Percentiles rank a stretch among this genome's conserved stretches.
phyloP scores from a whole-genome alignment of 768 basidiomycete species.

The Boletus reticulatus region DNA sequence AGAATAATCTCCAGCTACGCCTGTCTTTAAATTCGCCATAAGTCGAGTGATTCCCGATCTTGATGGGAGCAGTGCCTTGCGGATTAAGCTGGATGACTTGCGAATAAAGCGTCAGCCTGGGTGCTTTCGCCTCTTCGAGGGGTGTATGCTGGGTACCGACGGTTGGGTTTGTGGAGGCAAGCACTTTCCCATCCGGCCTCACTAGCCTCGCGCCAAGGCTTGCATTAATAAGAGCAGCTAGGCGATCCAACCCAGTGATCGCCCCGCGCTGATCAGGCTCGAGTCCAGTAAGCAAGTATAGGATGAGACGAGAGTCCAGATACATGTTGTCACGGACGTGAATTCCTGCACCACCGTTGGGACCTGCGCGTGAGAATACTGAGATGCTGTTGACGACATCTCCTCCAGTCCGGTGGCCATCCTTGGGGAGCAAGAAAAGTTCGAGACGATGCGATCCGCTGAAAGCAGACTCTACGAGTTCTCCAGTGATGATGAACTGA shows the following conservation, averaged over 20 bases:
- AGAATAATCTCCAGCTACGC: neutral
- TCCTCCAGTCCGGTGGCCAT: neutral
- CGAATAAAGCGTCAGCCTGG: slow-evolving; percentile 12
- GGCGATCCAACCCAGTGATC: neutral
- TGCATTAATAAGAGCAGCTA: neutral
- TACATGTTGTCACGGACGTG: slow-evolving; percentile 12
- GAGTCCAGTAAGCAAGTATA: slow-evolving; percentile 8
- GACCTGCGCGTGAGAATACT: slow-evolving; percentile 3
- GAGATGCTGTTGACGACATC: slow-evolving; percentile 13
- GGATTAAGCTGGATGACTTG: neutral
- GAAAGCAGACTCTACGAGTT: slow-evolving; percentile 15
- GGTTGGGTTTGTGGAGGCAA: slow-evolving; percentile 1
- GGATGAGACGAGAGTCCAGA: slow-evolving; percentile 11
- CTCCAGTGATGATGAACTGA: neutral
- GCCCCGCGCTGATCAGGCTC: neutral
- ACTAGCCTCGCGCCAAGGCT: slow-evolving; percentile 10
- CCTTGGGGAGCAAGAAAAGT: slow-evolving; percentile 8
- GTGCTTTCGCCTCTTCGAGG: slow-evolving; percentile 1
- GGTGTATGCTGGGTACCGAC: neutral
- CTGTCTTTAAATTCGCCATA: slow-evolving; percentile 1
- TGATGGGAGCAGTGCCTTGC: neutral
- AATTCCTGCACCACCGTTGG: neutral
- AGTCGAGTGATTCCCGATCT: neutral
- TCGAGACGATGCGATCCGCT: slow-evolving; percentile 17
- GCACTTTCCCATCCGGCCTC: slow-evolving; percentile 5